Base-by-base conservation (phyloP, 2,329 filamentous ascomycete species). In the Drechslerella dactyloides region DNA sequence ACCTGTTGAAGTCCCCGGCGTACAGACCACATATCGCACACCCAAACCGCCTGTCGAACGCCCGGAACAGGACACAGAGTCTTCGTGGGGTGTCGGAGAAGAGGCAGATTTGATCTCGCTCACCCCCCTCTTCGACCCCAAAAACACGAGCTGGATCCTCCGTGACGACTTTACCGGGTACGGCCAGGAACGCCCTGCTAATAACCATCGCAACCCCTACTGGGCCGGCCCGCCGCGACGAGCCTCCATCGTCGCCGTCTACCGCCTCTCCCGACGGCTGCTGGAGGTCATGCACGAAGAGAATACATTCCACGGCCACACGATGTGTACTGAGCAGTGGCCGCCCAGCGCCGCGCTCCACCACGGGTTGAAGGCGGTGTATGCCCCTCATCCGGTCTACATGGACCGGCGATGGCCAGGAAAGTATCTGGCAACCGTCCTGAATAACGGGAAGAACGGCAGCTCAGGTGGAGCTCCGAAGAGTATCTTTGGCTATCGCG, bases 301-400 rank as follows among this genome's bases (percentile, higher is more conserved):
- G 82, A 96, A 93, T 2, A 87, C 88, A 30, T 85, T 90, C 77
- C 88, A 89, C 78, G 93, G 92, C 76, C 90, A 96, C 80, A 90
- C 90, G 74, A 96, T 94, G 82, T 96, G 96, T 79, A 90, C 92
- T 0, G 93, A 97, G 80, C 97, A 97, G 93, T 97, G 91, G 91
- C 91, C 93, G 0, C 89, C 89, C 0, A 94, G 90, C 0, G 87
- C 90, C 0, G 90, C 93, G 1, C 84, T 97, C 8, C 93, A 97
- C 70, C 93, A 97, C 78, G 93, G 93, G 10, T 88, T 90, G 81
- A 97, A 97, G 82, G 92, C 91, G 40, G 92, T 97, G 13, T 96
- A 89, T 75, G 91, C 88, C 1, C 93, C 93, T 0, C 93, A 97
- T 77, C 91, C 93, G 0, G 85, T 96, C 62, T 97, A 89, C 78